phyloP scores from a whole-genome alignment of 345 rosid species.

The Linum trigynum region DNA sequence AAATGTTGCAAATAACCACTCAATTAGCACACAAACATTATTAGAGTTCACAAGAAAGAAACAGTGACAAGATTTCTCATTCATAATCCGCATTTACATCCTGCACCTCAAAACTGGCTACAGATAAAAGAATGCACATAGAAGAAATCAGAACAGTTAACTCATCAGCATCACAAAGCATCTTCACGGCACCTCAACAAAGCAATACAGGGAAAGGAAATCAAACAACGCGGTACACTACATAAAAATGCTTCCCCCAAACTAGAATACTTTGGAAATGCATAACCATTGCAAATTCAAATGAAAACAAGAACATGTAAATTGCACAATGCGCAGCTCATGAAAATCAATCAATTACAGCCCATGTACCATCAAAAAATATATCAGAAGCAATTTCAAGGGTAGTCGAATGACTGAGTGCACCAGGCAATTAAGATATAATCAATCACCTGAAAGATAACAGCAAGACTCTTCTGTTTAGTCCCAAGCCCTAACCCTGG shows the following conservation, averaged over 20 bases:
- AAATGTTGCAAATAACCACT: not conserved
- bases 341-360: not conserved
- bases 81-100: not conserved
- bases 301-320: too few relatives aligned
- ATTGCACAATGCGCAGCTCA: too few relatives aligned
- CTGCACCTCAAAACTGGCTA: not conserved
- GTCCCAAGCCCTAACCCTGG: constrained; percentile 54
- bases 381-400: too few relatives aligned
- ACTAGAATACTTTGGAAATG: too few relatives aligned
- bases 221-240: too few relatives aligned
- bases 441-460: constrained; percentile 60
- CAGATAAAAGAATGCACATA: not conserved
- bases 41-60: too few relatives aligned
- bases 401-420: not conserved
- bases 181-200: not conserved
- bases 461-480: constrained; percentile 72
- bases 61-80: too few relatives aligned
- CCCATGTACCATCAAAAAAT: too few relatives aligned
- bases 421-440: not conserved
- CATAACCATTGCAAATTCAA: too few relatives aligned
- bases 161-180: not conserved
- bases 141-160: not conserved
- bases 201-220: too few relatives aligned
- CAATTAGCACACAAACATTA: too few relatives aligned
- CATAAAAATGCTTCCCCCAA: too few relatives aligned